A percentile compares a stretch with the other conserved stretches of the same genome.
phyloP scores from a whole-genome alignment of 2,329 filamentous ascomycete genomes.

The Penicillium paneum region DNA sequence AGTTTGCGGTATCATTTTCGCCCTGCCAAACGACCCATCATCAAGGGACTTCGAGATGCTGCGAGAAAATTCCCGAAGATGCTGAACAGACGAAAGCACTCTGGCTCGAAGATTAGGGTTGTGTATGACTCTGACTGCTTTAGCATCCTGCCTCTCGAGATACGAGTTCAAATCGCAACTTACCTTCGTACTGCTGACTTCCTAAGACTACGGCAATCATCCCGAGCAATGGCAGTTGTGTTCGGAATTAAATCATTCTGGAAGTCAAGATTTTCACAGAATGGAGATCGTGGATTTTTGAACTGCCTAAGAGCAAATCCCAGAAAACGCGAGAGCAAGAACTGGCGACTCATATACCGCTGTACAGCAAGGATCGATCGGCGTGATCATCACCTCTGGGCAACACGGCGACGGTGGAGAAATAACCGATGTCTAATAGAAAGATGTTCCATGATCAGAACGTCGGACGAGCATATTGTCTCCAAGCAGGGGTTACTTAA shows the following conservation, averaged over 20 bases:
- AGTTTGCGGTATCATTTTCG: neutral
- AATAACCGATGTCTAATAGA: constrained; percentile 7
- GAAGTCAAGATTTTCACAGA: constrained; percentile 1
- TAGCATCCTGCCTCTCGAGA: constrained; percentile 3
- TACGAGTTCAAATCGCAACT: neutral
- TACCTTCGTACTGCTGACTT: constrained; percentile 7
- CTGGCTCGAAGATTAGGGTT: neutral
- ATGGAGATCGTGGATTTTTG: constrained; percentile 3
- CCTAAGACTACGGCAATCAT: constrained; percentile 1
- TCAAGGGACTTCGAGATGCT: neutral
- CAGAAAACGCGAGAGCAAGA: neutral
- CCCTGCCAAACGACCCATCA: neutral
- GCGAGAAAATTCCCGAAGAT: neutral
- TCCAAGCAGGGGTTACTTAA: neutral
- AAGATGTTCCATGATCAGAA: constrained; percentile 1
- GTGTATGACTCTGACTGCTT: neutral
- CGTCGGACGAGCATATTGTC: neutral
- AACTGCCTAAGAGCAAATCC: neutral
- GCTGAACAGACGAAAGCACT: neutral
- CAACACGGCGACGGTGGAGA: neutral
- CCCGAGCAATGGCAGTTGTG: constrained; percentile 9
- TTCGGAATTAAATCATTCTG: constrained; percentile 5
- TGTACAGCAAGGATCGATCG: constrained; percentile 1
- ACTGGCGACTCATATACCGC: constrained; percentile 7
- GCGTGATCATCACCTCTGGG: neutral